Conservation (phyloP, 2,329 filamentous ascomycete species). For the Diplodia scrobiculata region DNA sequence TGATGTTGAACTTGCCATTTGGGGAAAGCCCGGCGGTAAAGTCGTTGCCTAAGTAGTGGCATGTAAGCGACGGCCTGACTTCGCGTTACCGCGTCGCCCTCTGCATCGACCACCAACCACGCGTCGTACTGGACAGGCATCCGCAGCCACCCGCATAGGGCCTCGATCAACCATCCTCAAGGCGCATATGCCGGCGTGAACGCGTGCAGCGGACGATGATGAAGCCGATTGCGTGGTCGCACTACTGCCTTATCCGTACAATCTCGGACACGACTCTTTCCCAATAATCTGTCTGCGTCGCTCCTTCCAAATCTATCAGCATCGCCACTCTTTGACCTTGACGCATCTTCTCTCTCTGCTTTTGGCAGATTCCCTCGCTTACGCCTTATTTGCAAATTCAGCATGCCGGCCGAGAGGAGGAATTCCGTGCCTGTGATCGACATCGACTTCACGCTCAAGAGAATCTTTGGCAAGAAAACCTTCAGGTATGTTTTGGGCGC, state of each 20-base stretch:
- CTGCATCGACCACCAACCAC: background rate
- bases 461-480: slow-evolving; percentile 71
- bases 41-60: slow-evolving; percentile 5
- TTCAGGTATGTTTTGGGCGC: slow-evolving; percentile 62
- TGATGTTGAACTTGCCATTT: slow-evolving; percentile 11
- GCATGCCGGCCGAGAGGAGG: slow-evolving; percentile 41
- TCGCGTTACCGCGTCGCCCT: slow-evolving; percentile 7
- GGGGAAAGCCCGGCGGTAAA: slow-evolving; percentile 18
- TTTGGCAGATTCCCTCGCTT: too few species aligned
- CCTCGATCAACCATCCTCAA: background rate
- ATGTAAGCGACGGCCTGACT: slow-evolving; percentile 3
- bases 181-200: background rate
- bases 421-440: slow-evolving; percentile 50
- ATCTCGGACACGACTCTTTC: background rate
- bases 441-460: slow-evolving; percentile 72
- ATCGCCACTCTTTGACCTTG: background rate
- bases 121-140: background rate
- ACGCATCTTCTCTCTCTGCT: background rate
- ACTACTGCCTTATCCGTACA: background rate
- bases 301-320: background rate
- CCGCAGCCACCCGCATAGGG: background rate
- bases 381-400: background rate
- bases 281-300: background rate
- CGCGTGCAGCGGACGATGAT: background rate
- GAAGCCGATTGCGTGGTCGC: background rate